Percentiles rank a stretch among this genome's conserved stretches.
These are phyloP conservation scores for Sugiyamaella sp. DNA, from an alignment of 1,139 yeast species.

Conservation along the genomic window DNA sequence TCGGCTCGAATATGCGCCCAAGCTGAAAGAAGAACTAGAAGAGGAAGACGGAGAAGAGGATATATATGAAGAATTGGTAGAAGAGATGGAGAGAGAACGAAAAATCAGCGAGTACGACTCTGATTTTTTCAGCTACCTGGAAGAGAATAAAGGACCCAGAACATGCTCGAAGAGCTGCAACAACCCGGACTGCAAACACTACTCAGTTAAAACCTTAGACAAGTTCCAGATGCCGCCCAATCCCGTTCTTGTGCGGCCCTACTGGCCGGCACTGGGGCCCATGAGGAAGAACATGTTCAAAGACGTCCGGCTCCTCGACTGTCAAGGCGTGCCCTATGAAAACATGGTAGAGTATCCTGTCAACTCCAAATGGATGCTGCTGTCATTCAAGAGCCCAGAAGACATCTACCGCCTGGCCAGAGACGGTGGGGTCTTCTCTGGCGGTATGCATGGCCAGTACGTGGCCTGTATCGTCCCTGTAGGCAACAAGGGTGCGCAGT, in stretches of 20 bases:
- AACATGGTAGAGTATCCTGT: constrained; percentile 19
- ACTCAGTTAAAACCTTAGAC: constrained; percentile 21
- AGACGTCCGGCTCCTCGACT: constrained; percentile 12
- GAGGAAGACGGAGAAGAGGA: constrained; percentile 3
- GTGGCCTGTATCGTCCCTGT: constrained; percentile 25
- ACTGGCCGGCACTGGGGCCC: constrained; percentile 18
- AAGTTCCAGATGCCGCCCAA: constrained; percentile 27
- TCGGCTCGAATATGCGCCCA: no score
- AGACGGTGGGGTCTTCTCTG: constrained; percentile 21
- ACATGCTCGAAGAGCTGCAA: constrained; percentile 24
- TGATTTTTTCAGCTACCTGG: constrained; percentile 7
- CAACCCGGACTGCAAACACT: constrained; percentile 29
- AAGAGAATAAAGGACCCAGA: constrained; percentile 6
- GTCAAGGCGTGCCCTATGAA: constrained; percentile 16
- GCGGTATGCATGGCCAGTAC: constrained; percentile 15
- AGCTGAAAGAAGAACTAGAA: constrained; percentile 1
- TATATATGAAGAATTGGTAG: not conserved
- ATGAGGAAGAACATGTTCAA: constrained; percentile 3
- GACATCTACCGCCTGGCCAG: constrained; percentile 22
- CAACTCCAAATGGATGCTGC: constrained; percentile 21
- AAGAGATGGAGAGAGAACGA: not conserved
- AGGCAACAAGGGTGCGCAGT: constrained; percentile 25
- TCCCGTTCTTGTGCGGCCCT: constrained; percentile 25
- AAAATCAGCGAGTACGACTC: constrained; percentile 12
- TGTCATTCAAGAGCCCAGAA: constrained; percentile 12